Evolutionary conservation across 2,329 filamentous ascomycete genomes (phyloP), one percentile per base, ranked within the genome.

Genomic region (Chaetomiaceae sp.): DNA sequence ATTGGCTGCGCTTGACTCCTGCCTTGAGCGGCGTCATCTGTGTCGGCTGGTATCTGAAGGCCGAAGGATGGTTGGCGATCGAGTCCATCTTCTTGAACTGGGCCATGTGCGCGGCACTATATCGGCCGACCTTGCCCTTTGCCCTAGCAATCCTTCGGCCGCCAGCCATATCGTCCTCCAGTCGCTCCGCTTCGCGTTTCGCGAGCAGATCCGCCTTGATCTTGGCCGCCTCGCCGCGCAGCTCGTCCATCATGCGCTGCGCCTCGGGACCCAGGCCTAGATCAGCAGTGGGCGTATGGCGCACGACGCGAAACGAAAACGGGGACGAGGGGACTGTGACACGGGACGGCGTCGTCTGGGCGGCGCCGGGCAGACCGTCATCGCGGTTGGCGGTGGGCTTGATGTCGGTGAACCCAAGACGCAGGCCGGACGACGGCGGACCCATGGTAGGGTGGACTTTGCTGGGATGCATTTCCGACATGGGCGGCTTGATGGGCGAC

Each of bases 51-150:
- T 76, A 75, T 51, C 87, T 76, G 69, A 83, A 93, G 14, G 84
- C 79, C 10, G 90, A 95, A 8, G 88, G 75, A 62, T 96, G 90
- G 52, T 83, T 83, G 35, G 81, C 87, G 60, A 97, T 96, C 2
- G 90, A 96, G 63, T 95, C 89, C 91, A 97, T 96, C 73, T 95
- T 97, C 68, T 88, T 88, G 70, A 97, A 96, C 60, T 91, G 79
- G 40, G 83, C 81, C 78, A 87, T 85, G 63, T 97, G 91, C 30
- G 79, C 82, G 52, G 88, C 84, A 62, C 88, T 95, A 68, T 84
- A 97, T 37, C 91, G 83, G 39, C 82, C 72, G 41, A 80, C 76
- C 63, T 84, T 90, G 56, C 87, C 83, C 68, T 84, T 94, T 11
- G 90, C 81, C 55, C 81, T 80, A 6, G 86, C 90, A 60, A 95